phyloP scores from a whole-genome alignment of 257 asterid species.

The Scutellaria minor region DNA sequence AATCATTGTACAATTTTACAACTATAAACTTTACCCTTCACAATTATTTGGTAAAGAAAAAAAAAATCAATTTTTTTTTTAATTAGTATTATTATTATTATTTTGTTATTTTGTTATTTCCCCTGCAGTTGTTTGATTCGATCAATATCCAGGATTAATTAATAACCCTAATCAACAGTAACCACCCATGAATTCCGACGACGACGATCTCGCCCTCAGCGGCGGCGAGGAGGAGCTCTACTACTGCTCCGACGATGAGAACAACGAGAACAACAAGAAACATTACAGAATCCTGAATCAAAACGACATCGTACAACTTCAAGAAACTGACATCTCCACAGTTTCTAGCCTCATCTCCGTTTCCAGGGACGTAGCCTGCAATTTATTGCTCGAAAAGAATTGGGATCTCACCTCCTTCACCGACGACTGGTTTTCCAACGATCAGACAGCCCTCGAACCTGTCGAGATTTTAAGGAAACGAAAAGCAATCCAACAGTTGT shows the following conservation, averaged over 20 bases:
- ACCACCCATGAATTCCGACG: background rate
- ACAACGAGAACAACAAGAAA: background rate
- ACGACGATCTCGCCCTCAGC: background rate
- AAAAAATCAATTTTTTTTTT: too few relatives aligned
- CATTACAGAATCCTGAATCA: slow-evolving; percentile 34
- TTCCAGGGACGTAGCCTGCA: slow-evolving; percentile 32
- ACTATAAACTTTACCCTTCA: too few relatives aligned
- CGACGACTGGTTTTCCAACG: slow-evolving; percentile 53
- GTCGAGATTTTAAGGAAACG: slow-evolving; percentile 19
- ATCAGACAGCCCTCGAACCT: background rate
- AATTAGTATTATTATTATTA: too few relatives aligned
- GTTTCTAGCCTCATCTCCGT: slow-evolving; percentile 34
- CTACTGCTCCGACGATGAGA: background rate
- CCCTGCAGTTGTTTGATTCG: too few relatives aligned
- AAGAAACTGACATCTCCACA: slow-evolving; percentile 26
- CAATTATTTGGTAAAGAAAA: too few relatives aligned
- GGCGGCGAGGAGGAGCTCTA: background rate
- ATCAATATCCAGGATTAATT: too few relatives aligned
- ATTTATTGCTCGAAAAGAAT: slow-evolving; percentile 26
- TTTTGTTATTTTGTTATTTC: too few relatives aligned
- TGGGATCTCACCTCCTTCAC: slow-evolving; percentile 43
- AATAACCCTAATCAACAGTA: background rate
- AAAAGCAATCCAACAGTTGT: background rate
- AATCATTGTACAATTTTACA: too few relatives aligned
- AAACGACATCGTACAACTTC: slow-evolving; percentile 31